These are phyloP conservation scores for carrot (Daucus carota) DNA, from an alignment of 129 eudicot species.

Conservation along the genomic window DNA sequence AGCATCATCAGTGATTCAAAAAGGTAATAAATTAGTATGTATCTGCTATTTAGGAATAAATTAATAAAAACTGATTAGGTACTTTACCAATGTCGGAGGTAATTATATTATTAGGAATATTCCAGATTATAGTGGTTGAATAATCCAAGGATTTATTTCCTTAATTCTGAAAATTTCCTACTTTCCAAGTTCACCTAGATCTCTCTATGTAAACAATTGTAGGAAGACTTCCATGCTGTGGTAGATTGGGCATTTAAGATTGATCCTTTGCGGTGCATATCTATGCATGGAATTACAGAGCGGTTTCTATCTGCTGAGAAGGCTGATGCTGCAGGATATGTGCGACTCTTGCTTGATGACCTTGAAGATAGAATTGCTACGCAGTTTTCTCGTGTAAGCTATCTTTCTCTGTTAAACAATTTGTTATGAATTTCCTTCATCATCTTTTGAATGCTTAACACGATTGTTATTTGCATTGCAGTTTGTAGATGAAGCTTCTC, in stretches of 20 bases:
- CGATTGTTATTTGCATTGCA: constrained; percentile 20
- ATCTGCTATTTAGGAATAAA: no score
- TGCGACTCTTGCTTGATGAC: constrained; percentile 80
- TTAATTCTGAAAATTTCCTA: not conserved
- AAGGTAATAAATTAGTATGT: no score
- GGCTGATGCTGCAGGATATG: constrained; percentile 94
- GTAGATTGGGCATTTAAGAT: constrained; percentile 94
- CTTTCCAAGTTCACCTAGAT: not conserved
- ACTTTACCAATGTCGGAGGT: not conserved
- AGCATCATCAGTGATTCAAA: no score
- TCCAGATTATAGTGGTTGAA: not conserved
- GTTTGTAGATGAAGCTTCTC: constrained; percentile 99
- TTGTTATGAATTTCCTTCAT: not conserved
- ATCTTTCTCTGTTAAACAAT: not conserved
- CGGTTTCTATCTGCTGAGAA: constrained; percentile 72
- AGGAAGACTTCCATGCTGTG: constrained; percentile 92
- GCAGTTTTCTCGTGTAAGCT: constrained; percentile 75
- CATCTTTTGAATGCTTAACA: not conserved
- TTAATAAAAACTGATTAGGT: no score
- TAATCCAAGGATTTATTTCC: not conserved
- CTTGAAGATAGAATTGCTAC: constrained; percentile 68
- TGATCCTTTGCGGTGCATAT: constrained; percentile 89
- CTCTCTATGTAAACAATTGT: constrained; percentile 4
- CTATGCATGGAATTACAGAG: constrained; percentile 95
- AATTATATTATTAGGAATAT: not conserved